Conservation (phyloP, 2,329 filamentous ascomycete species). For the Fusarium sp. region DNA sequence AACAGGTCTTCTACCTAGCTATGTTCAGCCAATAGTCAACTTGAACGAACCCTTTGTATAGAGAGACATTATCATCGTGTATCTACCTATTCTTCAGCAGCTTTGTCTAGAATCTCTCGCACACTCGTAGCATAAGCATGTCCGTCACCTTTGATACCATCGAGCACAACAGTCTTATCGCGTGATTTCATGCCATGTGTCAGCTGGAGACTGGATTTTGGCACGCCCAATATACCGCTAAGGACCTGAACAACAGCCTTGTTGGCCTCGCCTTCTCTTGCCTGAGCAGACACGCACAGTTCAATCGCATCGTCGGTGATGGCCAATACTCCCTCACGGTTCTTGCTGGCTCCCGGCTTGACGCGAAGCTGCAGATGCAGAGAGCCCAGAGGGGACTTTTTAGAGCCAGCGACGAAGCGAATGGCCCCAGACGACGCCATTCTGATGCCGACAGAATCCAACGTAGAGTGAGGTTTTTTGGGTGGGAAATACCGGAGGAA, state of each 20-base stretch:
- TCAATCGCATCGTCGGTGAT: constrained; percentile 70
- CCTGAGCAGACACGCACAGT: constrained; percentile 73
- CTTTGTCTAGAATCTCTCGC: constrained; percentile 47
- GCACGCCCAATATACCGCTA: constrained; percentile 69
- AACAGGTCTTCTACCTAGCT: not conserved
- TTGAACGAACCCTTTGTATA: not conserved
- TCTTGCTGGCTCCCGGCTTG: constrained; percentile 73
- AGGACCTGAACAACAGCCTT: constrained; percentile 73
- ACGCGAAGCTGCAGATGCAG: constrained; percentile 75
- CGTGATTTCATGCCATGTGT: constrained; percentile 72
- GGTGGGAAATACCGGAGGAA: no score
- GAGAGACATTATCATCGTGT: not conserved
- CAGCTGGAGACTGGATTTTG: constrained; percentile 74
- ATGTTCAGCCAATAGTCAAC: no score
- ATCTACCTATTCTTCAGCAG: constrained; percentile 31
- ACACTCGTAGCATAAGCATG: constrained; percentile 46
- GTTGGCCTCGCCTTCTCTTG: constrained; percentile 77
- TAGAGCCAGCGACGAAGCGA: constrained; percentile 62
- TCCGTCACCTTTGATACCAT: constrained; percentile 52
- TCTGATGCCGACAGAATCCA: not conserved
- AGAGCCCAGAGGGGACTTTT: constrained; percentile 59
- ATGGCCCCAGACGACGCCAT: constrained; percentile 54
- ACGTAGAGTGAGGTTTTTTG: not conserved
- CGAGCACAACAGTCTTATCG: constrained; percentile 70
- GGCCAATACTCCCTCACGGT: constrained; percentile 70